Evolutionary conservation across 2,329 filamentous ascomycete species (phyloP).

Genomic region (Clonostachys sp.): DNA sequence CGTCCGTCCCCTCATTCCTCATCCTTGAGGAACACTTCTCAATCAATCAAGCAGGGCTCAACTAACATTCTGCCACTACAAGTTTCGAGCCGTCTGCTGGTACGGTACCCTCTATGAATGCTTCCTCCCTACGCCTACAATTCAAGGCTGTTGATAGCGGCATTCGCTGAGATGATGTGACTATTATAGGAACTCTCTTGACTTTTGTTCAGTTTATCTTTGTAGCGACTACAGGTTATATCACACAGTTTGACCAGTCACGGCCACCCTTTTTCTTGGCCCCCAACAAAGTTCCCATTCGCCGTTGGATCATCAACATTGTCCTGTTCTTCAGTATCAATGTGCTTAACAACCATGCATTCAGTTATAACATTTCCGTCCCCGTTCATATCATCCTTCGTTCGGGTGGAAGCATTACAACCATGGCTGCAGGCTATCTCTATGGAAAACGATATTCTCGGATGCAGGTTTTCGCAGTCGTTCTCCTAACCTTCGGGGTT

Average conservation of each 20-base stretch:
- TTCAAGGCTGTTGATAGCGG: slow-evolving; percentile 7
- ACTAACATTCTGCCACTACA: slow-evolving; percentile 7
- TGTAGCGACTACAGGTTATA: slow-evolving; percentile 72
- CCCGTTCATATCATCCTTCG: slow-evolving; percentile 95
- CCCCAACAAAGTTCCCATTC: slow-evolving; percentile 74
- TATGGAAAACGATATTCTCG: slow-evolving; percentile 81
- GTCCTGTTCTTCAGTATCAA: slow-evolving; percentile 91
- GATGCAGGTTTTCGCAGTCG: slow-evolving; percentile 76
- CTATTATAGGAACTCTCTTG: slow-evolving; percentile 53
- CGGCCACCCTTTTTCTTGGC: slow-evolving; percentile 69
- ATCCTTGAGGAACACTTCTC: not conserved
- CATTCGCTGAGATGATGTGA: not conserved
- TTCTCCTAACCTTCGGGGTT: slow-evolving; percentile 80
- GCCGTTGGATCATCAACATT: slow-evolving; percentile 85
- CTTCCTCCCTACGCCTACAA: not conserved
- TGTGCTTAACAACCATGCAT: slow-evolving; percentile 94
- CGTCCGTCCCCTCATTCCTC: slow-evolving; percentile 27
- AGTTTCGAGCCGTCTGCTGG: slow-evolving; percentile 83
- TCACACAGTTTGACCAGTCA: slow-evolving; percentile 66
- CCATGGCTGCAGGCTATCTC: slow-evolving; percentile 83
- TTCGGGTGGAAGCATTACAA: slow-evolving; percentile 92
- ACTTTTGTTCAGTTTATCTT: slow-evolving; percentile 89
- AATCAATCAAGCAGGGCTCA: slow-evolving; percentile 4
- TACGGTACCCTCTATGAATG: slow-evolving; percentile 24
- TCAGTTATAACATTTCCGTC: slow-evolving; percentile 94